A percentile compares a stretch with the other conserved stretches of the same genome.
Evolutionary conservation across 139 green algal genomes (phyloP).

Genomic region (Limnomonas spitsbergensis): DNA sequence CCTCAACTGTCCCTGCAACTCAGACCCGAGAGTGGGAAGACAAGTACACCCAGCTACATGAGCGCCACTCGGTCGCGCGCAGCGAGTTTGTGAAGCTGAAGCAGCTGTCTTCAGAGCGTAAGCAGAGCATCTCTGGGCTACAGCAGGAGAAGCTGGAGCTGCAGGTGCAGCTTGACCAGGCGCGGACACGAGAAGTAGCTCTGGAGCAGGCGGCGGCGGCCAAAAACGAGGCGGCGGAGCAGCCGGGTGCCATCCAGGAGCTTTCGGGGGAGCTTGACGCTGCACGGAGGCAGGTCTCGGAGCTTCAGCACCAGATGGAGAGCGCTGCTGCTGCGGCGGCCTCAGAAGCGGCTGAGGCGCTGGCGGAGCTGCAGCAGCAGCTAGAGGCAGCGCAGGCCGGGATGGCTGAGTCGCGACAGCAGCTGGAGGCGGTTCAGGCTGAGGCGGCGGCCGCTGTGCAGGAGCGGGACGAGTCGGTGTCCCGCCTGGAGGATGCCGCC

Average conservation of each 20-base stretch:
- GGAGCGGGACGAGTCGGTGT: background rate
- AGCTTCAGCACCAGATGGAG: background rate
- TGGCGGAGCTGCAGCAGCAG: background rate
- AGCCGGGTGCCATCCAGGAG: background rate
- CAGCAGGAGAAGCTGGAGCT: background rate
- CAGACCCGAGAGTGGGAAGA: conserved; percentile 5
- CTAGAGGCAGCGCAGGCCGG: background rate
- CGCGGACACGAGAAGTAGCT: background rate
- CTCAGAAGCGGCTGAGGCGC: background rate
- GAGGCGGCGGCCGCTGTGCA: background rate
- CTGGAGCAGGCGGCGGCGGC: background rate
- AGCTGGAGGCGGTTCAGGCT: background rate
- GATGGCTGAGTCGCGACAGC: background rate
- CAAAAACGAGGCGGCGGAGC: background rate
- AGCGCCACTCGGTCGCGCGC: conserved; percentile 7
- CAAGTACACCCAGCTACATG: conserved; percentile 7
- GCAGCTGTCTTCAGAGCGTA: conserved; percentile 13
- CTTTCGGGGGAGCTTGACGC: background rate
- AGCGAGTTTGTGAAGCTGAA: conserved; percentile 26
- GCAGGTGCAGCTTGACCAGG: background rate
- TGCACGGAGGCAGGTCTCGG: background rate
- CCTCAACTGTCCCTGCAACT: no score
- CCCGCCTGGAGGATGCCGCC: background rate
- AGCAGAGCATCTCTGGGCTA: background rate
- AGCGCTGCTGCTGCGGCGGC: background rate